Conservation (phyloP, 441 rosid species). For the Capsella rubella region DNA sequence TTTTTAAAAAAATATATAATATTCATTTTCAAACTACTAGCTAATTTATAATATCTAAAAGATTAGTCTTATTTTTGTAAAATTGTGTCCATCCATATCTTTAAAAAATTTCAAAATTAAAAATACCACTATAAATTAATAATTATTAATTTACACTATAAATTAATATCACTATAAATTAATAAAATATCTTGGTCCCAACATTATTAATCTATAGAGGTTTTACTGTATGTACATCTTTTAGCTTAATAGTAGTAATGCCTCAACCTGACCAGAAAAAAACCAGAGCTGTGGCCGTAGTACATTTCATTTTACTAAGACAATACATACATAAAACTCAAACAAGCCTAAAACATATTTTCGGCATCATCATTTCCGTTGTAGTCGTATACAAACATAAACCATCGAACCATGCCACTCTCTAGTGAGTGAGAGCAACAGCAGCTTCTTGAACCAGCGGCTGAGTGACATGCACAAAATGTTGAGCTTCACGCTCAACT, state of each 20-base stretch:
- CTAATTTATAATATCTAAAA: too few relatives aligned
- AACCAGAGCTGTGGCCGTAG: slow-evolving; percentile 28
- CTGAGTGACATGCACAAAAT: slow-evolving; percentile 69
- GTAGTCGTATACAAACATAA: slow-evolving; percentile 14
- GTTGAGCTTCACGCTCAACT: slow-evolving; percentile 87
- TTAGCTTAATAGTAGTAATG: neutral
- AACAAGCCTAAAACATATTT: slow-evolving; percentile 28
- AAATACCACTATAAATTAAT: too few relatives aligned
- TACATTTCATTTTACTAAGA: slow-evolving; percentile 14
- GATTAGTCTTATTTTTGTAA: too few relatives aligned
- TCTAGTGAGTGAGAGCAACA: slow-evolving; percentile 65
- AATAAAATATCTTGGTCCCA: too few relatives aligned
- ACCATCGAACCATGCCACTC: slow-evolving; percentile 23
- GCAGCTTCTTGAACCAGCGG: slow-evolving; percentile 85
- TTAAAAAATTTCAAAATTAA: too few relatives aligned
- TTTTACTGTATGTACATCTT: neutral
- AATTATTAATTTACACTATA: too few relatives aligned
- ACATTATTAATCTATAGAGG: too few relatives aligned
- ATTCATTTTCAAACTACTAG: too few relatives aligned
- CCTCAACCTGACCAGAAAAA: slow-evolving; percentile 34
- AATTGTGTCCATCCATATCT: too few relatives aligned
- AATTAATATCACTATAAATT: too few relatives aligned
- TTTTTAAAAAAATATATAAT: too few relatives aligned
- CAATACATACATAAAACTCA: slow-evolving; percentile 19
- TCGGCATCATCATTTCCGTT: slow-evolving; percentile 18